A percentile compares a stretch with the other conserved stretches of the same genome.
Evolutionary conservation across 129 eudicot genomes (phyloP).

Genomic region (Artemisia tridentata): DNA sequence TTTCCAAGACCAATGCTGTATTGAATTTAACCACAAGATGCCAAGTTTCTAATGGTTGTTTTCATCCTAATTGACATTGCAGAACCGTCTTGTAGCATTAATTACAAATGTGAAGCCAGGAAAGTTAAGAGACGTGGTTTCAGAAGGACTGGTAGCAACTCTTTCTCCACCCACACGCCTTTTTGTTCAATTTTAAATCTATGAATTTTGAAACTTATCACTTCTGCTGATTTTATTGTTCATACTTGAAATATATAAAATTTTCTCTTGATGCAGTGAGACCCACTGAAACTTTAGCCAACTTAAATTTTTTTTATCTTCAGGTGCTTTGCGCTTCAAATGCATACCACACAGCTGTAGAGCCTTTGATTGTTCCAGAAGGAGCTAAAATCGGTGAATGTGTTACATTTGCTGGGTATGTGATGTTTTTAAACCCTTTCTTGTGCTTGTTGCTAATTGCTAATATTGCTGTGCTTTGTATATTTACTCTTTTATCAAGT

Average conservation of each 20-base stretch:
- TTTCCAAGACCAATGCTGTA: constrained; percentile 14
- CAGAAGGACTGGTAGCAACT: constrained; percentile 88
- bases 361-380: constrained; percentile 81
- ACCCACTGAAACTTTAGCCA: neutral
- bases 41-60: neutral
- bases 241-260: neutral
- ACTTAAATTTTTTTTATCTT: constrained; percentile 20
- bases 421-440: no score
- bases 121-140: constrained; percentile 91
- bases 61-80: constrained; percentile 31
- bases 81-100: constrained; percentile 88
- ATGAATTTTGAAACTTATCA: neutral
- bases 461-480: neutral
- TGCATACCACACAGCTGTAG: constrained; percentile 82
- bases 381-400: constrained; percentile 90
- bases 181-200: constrained; percentile 4
- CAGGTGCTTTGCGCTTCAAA: constrained; percentile 95
- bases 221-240: neutral
- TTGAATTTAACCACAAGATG: neutral
- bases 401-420: constrained; percentile 82
- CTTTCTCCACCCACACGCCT: constrained; percentile 11
- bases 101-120: constrained; percentile 96
- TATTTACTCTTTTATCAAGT: neutral
- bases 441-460: no score
- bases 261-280: neutral